These are phyloP conservation scores for Erodium texanum DNA, from an alignment of 441 rosid species.

Conservation along the genomic window DNA sequence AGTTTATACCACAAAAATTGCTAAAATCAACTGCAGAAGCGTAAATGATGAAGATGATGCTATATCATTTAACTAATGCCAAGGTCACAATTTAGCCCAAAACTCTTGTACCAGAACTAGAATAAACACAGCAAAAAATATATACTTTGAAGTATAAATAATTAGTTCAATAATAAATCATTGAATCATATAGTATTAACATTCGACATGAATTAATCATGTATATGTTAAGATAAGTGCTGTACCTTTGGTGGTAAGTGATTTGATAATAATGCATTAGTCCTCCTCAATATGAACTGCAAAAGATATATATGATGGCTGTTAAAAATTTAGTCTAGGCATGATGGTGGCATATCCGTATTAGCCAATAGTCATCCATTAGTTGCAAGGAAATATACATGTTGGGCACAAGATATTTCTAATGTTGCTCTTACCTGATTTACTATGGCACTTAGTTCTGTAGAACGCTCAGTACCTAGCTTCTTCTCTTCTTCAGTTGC, in stretches of 20 bases:
- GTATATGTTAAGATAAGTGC: slow-evolving; percentile 9
- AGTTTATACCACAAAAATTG: slow-evolving; percentile 1
- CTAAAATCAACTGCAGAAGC: slow-evolving; percentile 1
- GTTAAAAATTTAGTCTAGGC: neutral
- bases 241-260: slow-evolving; percentile 97
- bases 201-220: neutral
- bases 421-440: slow-evolving; percentile 57
- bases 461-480: slow-evolving; percentile 70
- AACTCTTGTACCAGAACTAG: neutral
- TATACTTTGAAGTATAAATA: too few relatives aligned
- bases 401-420: slow-evolving; percentile 3
- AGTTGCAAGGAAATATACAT: slow-evolving; percentile 11
- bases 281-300: slow-evolving; percentile 98
- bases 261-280: slow-evolving; percentile 85
- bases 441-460: slow-evolving; percentile 87
- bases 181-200: neutral
- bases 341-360: neutral
- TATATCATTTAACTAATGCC: neutral
- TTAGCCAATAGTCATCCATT: neutral
- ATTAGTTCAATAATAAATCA: neutral
- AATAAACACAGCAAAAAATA: neutral
- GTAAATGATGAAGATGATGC: neutral
- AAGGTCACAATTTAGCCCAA: neutral
- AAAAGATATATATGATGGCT: slow-evolving; percentile 18
- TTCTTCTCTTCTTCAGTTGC: slow-evolving; percentile 77